Percentiles rank a stretch among this genome's conserved stretches.
These are phyloP conservation scores for Phyllosticta citribraziliensis DNA, from an alignment of 2,329 filamentous ascomycete genomes.

Conservation along the genomic window DNA sequence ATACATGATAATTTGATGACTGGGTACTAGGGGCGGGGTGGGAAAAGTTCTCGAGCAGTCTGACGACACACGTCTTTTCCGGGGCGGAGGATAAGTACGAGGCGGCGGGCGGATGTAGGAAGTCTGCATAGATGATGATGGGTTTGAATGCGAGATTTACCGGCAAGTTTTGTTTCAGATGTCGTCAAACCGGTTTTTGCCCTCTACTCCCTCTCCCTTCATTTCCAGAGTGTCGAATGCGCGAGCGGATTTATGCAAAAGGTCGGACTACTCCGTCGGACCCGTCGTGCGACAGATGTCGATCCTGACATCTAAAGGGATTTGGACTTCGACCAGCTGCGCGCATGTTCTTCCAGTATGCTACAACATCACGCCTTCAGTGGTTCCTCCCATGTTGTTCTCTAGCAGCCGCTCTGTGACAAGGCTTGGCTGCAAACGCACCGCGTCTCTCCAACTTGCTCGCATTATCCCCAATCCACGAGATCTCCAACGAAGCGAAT, in stretches of 20 bases:
- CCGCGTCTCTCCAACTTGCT: too few species aligned
- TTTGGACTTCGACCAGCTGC: too few species aligned
- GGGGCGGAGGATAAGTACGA: neutral
- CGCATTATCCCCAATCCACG: too few species aligned
- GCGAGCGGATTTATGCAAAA: neutral
- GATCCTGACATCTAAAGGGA: too few species aligned
- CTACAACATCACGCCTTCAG: too few species aligned
- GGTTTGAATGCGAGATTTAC: neutral
- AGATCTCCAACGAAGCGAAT: too few species aligned
- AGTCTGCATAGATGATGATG: neutral
- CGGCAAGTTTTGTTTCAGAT: neutral
- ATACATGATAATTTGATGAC: conserved; percentile 9
- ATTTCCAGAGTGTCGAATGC: neutral
- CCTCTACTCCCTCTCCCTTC: neutral
- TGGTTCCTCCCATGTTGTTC: too few species aligned
- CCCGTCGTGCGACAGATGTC: neutral
- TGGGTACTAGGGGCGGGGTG: conserved; percentile 1
- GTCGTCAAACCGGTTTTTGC: neutral
- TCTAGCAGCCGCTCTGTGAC: too few species aligned
- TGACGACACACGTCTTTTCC: neutral
- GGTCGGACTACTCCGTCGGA: neutral
- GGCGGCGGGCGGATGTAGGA: neutral
- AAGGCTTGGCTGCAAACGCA: too few species aligned
- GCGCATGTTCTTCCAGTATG: too few species aligned
- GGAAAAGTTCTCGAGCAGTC: neutral